Evolutionary conservation across 495 filamentous ascomycete genomes (phyloP).

Genomic region (Penicillium maclennaniae): DNA sequence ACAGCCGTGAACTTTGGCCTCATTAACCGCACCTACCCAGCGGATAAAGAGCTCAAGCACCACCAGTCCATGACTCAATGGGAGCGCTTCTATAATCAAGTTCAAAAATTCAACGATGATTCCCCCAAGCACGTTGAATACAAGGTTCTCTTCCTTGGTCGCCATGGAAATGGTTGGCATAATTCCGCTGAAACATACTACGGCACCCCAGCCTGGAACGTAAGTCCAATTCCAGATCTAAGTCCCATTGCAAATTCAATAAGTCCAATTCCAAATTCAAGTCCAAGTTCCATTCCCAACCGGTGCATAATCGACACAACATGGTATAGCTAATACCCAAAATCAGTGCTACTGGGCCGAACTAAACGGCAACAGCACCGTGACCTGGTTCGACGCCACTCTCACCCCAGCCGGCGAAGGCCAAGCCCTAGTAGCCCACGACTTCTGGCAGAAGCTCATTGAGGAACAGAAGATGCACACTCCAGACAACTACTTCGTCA

Average conservation of each 20-base stretch:
- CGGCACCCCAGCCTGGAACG: constrained; percentile 66
- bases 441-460: constrained; percentile 60
- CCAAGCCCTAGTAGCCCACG: constrained; percentile 60
- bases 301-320: too few species aligned
- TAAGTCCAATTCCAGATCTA: constrained; percentile 26
- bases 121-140: constrained; percentile 49
- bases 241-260: neutral
- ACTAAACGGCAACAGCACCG: constrained; percentile 61
- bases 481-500: constrained; percentile 64
- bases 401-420: constrained; percentile 56
- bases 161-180: constrained; percentile 70
- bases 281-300: neutral
- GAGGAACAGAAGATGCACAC: constrained; percentile 52
- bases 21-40: constrained; percentile 54
- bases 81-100: constrained; percentile 59
- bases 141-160: constrained; percentile 65
- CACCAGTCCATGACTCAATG: constrained; percentile 53
- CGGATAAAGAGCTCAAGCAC: constrained; percentile 37
- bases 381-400: constrained; percentile 66
- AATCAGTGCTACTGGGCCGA: constrained; percentile 68
- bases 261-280: too few species aligned
- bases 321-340: neutral
- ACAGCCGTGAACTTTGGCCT: constrained; percentile 63
- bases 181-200: constrained; percentile 62
- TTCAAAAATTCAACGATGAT: constrained; percentile 51